A percentile compares a stretch with the other conserved stretches of the same genome.
These are phyloP conservation scores for Stephania yunnanensis DNA, from an alignment of 164 flowering plant genomes.

Conservation along the genomic window DNA sequence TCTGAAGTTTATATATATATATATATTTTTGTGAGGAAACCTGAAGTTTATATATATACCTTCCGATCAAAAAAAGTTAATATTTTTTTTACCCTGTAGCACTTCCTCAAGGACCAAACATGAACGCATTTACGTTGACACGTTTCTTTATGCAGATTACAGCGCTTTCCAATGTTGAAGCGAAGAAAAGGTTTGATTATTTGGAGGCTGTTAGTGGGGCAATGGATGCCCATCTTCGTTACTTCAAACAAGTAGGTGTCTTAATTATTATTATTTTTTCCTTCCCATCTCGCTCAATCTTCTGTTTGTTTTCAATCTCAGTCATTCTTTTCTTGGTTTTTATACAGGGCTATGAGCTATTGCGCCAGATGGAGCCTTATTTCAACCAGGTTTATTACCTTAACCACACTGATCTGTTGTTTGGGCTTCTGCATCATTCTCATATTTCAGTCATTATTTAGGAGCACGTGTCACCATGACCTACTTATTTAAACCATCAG, in stretches of 20 bases:
- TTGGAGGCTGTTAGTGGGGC: slow-evolving; percentile 94
- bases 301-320: slow-evolving; percentile 1
- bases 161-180: slow-evolving; percentile 84
- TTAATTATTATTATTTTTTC: background rate
- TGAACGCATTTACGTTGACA: background rate
- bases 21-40: too few species aligned
- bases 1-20: background rate
- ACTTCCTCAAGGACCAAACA: background rate
- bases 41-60: too few species aligned
- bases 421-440: background rate
- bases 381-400: slow-evolving; percentile 65
- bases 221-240: slow-evolving; percentile 97
- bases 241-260: slow-evolving; percentile 71
- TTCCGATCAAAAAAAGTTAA: too few species aligned
- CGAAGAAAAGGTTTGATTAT: slow-evolving; percentile 92
- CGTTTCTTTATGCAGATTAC: slow-evolving; percentile 47
- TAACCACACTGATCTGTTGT: background rate
- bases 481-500: background rate
- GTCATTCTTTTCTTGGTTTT: slow-evolving; percentile 10
- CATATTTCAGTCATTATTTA: background rate
- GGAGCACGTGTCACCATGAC: background rate
- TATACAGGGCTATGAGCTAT: slow-evolving; percentile 84
- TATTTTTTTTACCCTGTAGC: background rate
- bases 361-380: slow-evolving; percentile 98
- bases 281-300: background rate